Conservation (phyloP, 192 early-diverging fungal genomes). For the Coemansia sp. region DNA sequence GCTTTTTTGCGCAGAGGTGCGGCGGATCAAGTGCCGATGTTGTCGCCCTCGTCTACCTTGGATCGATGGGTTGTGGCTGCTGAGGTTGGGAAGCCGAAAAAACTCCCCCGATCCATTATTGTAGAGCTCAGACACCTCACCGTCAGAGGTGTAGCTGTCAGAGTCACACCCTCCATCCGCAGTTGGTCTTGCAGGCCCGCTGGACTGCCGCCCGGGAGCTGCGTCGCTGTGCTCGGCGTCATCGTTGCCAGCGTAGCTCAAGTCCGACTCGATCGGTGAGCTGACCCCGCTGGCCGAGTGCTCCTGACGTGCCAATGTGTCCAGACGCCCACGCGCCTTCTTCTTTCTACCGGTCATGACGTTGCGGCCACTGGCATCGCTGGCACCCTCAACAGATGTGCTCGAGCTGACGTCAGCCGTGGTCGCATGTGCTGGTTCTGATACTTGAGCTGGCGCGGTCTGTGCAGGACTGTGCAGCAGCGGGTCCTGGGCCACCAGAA, state of each 20-base stretch:
- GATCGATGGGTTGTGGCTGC: constrained; percentile 21
- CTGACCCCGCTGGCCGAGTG: neutral
- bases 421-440: no score
- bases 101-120: constrained; percentile 24
- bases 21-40: constrained; percentile 15
- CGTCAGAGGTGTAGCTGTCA: constrained; percentile 6
- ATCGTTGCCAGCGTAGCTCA: constrained; percentile 1
- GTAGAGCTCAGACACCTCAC: constrained; percentile 23
- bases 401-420: no score
- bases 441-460: no score
- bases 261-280: constrained; percentile 17
- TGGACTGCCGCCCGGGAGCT: neutral
- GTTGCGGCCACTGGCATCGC: no score
- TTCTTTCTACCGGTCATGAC: no score
- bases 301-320: no score
- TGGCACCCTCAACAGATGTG: no score
- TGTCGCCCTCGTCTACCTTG: constrained; percentile 10
- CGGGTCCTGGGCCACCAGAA: no score
- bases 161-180: neutral
- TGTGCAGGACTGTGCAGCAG: no score
- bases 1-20: constrained; percentile 11
- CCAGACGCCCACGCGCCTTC: no score
- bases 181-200: neutral
- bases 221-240: neutral
- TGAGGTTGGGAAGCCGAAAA: constrained; percentile 30